These are phyloP conservation scores for Venturia effusa DNA, from an alignment of 2,329 filamentous ascomycete species.

Conservation along the genomic window DNA sequence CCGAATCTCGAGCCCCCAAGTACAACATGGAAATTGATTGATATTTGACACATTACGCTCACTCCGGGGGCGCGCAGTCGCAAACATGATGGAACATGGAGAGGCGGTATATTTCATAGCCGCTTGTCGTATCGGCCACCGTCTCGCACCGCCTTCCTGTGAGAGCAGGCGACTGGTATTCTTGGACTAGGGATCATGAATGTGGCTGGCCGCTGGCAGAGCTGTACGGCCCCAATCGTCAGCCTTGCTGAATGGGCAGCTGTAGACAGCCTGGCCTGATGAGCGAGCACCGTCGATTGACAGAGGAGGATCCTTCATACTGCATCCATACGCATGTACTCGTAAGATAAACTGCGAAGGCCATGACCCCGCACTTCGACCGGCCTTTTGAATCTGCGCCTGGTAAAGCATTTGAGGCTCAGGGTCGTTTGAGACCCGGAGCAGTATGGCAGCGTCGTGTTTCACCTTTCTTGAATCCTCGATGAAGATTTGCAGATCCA, in stretches of 20 bases:
- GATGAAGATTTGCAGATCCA: background rate
- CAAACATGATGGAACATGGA: slow-evolving; percentile 2
- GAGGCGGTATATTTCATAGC: background rate
- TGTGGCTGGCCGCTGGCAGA: background rate
- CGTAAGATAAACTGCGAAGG: background rate
- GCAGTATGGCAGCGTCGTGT: background rate
- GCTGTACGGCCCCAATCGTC: background rate
- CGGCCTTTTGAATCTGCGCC: too few species aligned
- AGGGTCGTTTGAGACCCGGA: background rate
- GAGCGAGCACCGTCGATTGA: background rate
- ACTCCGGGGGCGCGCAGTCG: background rate
- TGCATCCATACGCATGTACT: background rate
- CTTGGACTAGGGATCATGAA: background rate
- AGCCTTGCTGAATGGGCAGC: background rate
- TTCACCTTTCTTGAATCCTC: background rate
- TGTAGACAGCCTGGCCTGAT: background rate
- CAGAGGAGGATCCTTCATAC: background rate
- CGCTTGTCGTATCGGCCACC: background rate
- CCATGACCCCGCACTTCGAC: background rate
- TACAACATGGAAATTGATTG: slow-evolving; percentile 1
- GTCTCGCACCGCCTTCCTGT: background rate
- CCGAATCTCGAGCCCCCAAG: background rate
- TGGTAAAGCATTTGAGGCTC: background rate
- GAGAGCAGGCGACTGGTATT: background rate
- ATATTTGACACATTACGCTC: background rate